These are phyloP conservation scores for Guyanaporus albipodus DNA, from an alignment of 768 basidiomycete species.

Conservation along the genomic window DNA sequence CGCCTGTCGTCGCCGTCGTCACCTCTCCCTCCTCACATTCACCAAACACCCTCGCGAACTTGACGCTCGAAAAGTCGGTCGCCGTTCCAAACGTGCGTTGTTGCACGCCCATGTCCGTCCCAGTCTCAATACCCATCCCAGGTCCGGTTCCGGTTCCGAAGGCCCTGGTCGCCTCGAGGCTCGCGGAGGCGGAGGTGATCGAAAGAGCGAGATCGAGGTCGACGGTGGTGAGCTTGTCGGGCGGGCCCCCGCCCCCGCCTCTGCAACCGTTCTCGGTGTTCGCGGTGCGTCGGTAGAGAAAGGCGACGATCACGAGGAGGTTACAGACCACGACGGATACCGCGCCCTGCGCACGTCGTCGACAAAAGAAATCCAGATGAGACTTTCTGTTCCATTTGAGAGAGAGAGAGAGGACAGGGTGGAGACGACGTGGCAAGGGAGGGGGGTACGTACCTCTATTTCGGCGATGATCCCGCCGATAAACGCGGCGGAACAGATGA, in stretches of 20 bases:
- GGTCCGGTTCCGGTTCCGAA: too few relatives aligned
- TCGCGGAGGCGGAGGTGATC: too few relatives aligned
- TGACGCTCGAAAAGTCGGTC: conserved; percentile 9
- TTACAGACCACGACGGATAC: conserved; percentile 41
- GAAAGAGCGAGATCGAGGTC: conserved; percentile 22
- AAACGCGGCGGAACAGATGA: conserved; percentile 30
- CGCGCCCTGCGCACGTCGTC: conserved; percentile 27
- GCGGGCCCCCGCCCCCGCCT: too few relatives aligned
- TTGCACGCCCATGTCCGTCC: not conserved
- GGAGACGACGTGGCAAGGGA: not conserved
- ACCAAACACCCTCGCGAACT: not conserved
- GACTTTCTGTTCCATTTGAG: too few relatives aligned
- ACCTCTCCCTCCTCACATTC: not conserved
- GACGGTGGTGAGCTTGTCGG: conserved; percentile 27
- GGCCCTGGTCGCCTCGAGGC: too few relatives aligned
- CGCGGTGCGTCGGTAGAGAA: conserved; percentile 34
- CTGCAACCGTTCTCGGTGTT: too few relatives aligned
- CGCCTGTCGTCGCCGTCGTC: not conserved
- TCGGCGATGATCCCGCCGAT: conserved; percentile 30
- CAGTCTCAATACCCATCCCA: too few relatives aligned
- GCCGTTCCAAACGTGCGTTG: not conserved
- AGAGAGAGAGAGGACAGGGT: not conserved
- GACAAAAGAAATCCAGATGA: too few relatives aligned
- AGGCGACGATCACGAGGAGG: conserved; percentile 37
- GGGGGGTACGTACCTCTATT: conserved; percentile 37